Evolutionary conservation across 495 filamentous ascomycete genomes (phyloP), one percentile per base, ranked within the genome.

Genomic region (Lophium mytilinum): DNA sequence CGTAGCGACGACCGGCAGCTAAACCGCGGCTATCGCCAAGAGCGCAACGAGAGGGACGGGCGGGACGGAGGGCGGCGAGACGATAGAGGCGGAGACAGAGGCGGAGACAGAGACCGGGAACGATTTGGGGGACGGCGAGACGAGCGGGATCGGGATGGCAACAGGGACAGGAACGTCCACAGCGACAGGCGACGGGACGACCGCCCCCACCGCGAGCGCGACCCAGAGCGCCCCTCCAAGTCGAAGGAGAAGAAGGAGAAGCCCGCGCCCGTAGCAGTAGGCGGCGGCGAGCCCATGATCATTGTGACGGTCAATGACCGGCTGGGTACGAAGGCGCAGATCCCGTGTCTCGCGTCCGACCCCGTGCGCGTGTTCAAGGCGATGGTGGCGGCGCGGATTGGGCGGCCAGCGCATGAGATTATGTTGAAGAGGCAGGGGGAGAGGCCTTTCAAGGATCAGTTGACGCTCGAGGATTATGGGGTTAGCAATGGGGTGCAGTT

Each of bases 261-360:
- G 40, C 62, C 71, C 8, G 66, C 68, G 9, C 56, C 71, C 9
- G 24, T 30, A 30, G 66, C 71, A n/a, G 52, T 63, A 4, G 56
- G 61, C 0, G 56, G 70, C 19, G 72, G 75, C 3, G 88, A 92
- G 67, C 84, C 85, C 35, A 91, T 95, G 86, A 96, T 95, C 53
- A 80, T 93, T 19, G 90, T 96, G 14, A 80, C 89, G 64, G 86
- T 96, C 61, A 95, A 96, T 67, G 91, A 96, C 72, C 81, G 91
- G 24, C 74, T 96, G 19, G 90, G 90, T 17, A 95, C 90, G 10
- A 95, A 94, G 66, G 88, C 89, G 45, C 82, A 86, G 46, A 90
- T 96, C 57, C 91, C 90, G 0, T 94, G 89, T 66, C 76, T 95
- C 45, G 81, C 86, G 2, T 84, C 80, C 15, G 90, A 96, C 71